Conservation (phyloP, 768 basidiomycete genomes). For the Mrakia gelida region DNA sequence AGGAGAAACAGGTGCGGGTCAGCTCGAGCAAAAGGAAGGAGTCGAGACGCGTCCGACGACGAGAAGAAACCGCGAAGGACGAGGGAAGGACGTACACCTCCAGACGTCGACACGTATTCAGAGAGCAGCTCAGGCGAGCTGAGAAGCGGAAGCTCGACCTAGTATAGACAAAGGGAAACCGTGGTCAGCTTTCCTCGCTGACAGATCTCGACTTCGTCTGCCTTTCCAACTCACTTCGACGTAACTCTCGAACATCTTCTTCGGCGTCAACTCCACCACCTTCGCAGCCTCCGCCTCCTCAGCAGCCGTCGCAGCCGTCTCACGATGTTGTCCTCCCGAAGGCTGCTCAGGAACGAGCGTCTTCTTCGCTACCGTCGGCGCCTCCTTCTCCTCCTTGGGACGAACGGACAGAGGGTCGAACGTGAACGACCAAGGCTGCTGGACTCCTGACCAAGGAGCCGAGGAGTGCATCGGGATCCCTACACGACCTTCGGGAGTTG, state of each 20-base stretch:
- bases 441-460: slow-evolving; percentile 19
- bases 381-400: neutral
- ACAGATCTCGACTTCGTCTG: no score
- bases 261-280: neutral
- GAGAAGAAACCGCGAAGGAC: no score
- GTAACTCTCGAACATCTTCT: slow-evolving; percentile 21
- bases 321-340: neutral
- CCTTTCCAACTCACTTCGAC: slow-evolving; percentile 19
- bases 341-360: neutral
- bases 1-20: neutral
- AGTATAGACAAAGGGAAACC: neutral
- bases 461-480: slow-evolving; percentile 28
- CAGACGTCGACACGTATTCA: slow-evolving; percentile 25
- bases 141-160: slow-evolving; percentile 20
- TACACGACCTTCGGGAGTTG: neutral
- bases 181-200: neutral
- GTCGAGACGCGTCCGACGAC: neutral
- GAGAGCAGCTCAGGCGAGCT: slow-evolving; percentile 13
- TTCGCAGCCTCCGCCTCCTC: neutral
- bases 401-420: slow-evolving; percentile 10
- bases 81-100: slow-evolving; percentile 8
- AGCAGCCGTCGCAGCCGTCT: neutral
- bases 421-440: slow-evolving; percentile 25
- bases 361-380: neutral
- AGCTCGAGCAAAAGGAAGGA: neutral